Percentiles rank a stretch among this genome's conserved stretches.
Conservation (phyloP, 768 basidiomycete genomes). For the Lentinula aciculospora region DNA sequence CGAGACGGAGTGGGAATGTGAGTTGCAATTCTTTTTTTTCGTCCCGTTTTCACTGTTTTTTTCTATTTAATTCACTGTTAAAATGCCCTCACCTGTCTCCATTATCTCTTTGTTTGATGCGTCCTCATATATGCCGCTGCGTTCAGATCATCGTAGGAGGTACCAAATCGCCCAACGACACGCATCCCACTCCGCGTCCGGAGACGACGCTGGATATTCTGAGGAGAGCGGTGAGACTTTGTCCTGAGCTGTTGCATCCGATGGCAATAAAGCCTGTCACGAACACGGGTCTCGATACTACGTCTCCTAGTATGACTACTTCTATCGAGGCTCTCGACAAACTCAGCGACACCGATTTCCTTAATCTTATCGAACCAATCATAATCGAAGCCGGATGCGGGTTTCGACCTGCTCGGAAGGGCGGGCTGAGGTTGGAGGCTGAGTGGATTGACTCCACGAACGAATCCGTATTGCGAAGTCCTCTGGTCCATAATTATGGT, state of each 20-base stretch:
- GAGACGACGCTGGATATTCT: slow-evolving; percentile 15
- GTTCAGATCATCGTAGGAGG: slow-evolving; percentile 48
- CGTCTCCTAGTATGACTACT: not conserved
- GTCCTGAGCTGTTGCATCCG: slow-evolving; percentile 26
- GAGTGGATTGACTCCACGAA: slow-evolving; percentile 28
- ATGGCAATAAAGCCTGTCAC: slow-evolving; percentile 8
- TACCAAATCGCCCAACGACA: slow-evolving; percentile 42
- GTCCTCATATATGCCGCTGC: not conserved
- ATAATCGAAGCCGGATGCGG: slow-evolving; percentile 45
- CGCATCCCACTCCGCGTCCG: slow-evolving; percentile 18
- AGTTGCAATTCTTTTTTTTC: slow-evolving; percentile 1
- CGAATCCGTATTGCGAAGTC: slow-evolving; percentile 22
- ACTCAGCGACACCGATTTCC: slow-evolving; percentile 8
- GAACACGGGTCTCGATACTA: not conserved
- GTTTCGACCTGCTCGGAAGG: slow-evolving; percentile 52
- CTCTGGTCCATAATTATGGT: slow-evolving; percentile 64
- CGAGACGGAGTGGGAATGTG: slow-evolving; percentile 43
- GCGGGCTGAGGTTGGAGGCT: slow-evolving; percentile 49
- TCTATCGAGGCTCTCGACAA: slow-evolving; percentile 9
- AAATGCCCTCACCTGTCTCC: too few relatives aligned
- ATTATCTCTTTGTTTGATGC: not conserved
- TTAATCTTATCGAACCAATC: slow-evolving; percentile 27
- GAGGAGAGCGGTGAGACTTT: slow-evolving; percentile 16
- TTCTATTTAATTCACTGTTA: not conserved
- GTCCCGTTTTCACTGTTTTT: not conserved